Evolutionary conservation across 1,139 yeast species (phyloP).

Genomic region (Zygoascus meyerae): DNA sequence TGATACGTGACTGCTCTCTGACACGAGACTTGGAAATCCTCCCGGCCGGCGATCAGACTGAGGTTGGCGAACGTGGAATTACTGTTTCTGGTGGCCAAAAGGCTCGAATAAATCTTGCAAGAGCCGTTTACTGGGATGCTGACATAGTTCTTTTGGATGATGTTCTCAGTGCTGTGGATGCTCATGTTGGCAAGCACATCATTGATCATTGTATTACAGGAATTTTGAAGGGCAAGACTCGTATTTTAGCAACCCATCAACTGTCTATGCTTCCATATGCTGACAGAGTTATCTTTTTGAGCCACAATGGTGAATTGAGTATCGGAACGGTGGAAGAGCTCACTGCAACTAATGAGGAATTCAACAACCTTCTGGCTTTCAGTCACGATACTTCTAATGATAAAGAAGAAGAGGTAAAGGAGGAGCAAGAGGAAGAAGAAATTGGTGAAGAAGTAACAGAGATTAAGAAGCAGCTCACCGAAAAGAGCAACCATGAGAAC

Average conservation of each 20-base stretch:
- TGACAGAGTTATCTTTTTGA: conserved; percentile 61
- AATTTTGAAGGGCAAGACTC: conserved; percentile 51
- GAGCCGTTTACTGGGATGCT: conserved; percentile 69
- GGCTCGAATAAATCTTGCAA: conserved; percentile 76
- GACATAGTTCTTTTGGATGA: conserved; percentile 76
- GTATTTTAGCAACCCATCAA: conserved; percentile 83
- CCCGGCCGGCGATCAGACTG: conserved; percentile 80
- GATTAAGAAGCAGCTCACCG: conserved; percentile 10
- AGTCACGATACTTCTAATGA: conserved; percentile 33
- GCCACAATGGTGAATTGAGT: conserved; percentile 51
- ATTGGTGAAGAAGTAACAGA: conserved; percentile 15
- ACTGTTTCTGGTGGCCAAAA: conserved; percentile 92
- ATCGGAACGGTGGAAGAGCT: conserved; percentile 51
- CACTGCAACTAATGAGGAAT: conserved; percentile 39
- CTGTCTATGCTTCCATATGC: conserved; percentile 63
- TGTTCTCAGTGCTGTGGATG: conserved; percentile 86
- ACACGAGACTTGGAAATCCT: conserved; percentile 60
- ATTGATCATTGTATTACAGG: conserved; percentile 66
- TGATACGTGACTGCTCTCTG: conserved; percentile 61
- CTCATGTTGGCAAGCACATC: conserved; percentile 80
- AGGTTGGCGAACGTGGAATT: conserved; percentile 90
- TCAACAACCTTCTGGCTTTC: conserved; percentile 49
- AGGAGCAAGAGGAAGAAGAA: conserved; percentile 21
- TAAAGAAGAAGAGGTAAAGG: conserved; percentile 29
- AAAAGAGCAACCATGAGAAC: conserved; percentile 1